Percentiles rank a stretch among this genome's conserved stretches.
These are phyloP conservation scores for Boletus subparvulus DNA, from an alignment of 768 basidiomycete species.

Conservation along the genomic window DNA sequence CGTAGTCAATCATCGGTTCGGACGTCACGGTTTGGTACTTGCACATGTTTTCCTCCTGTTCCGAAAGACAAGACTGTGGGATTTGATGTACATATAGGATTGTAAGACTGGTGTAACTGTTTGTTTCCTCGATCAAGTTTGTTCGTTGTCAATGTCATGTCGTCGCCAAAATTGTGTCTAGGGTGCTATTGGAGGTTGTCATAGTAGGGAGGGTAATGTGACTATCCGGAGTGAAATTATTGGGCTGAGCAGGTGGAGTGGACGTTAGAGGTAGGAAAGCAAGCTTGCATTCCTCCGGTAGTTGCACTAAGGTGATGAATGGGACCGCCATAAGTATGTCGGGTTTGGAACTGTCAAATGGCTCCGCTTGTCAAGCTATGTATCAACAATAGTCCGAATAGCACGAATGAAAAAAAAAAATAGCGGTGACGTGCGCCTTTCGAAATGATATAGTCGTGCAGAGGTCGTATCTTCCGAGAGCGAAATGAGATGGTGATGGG, in stretches of 20 bases:
- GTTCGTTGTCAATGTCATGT: too few relatives aligned
- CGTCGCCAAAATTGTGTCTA: too few relatives aligned
- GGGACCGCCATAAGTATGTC: slow-evolving; percentile 37
- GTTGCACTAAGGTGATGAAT: slow-evolving; percentile 56
- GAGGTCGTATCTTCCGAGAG: neutral
- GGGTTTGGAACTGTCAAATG: neutral
- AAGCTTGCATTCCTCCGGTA: slow-evolving; percentile 41
- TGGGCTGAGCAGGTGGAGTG: too few relatives aligned
- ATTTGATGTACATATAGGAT: too few relatives aligned
- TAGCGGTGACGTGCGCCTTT: neutral
- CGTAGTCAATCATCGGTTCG: neutral
- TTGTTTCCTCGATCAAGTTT: too few relatives aligned
- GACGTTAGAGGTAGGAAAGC: too few relatives aligned
- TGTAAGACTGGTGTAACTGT: too few relatives aligned
- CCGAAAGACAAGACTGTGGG: too few relatives aligned
- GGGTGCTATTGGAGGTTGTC: too few relatives aligned
- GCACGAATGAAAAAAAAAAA: too few relatives aligned
- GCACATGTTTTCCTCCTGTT: neutral
- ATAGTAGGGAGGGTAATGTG: too few relatives aligned
- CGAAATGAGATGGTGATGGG: neutral
- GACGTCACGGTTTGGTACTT: neutral
- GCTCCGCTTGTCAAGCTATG: neutral
- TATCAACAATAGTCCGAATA: neutral
- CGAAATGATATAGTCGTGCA: neutral
- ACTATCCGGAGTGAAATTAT: too few relatives aligned